Percentiles rank a stretch among this genome's conserved stretches.
These are phyloP conservation scores for Rhizopogon roseolus DNA, from an alignment of 768 basidiomycete species.

Conservation along the genomic window DNA sequence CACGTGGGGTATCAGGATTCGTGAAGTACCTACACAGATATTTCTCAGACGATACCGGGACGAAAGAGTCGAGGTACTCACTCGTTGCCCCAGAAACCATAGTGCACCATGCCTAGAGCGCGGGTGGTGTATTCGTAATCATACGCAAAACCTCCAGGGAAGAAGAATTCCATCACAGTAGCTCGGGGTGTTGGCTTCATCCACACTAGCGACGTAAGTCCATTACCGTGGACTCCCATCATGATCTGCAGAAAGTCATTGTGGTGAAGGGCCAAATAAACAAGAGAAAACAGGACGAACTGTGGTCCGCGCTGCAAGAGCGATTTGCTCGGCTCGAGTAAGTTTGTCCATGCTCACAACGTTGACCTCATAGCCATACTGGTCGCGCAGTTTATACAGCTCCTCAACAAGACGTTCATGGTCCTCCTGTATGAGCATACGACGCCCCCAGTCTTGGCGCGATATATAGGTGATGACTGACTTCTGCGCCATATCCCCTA, in stretches of 20 bases:
- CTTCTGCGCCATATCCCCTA: slow-evolving; percentile 36
- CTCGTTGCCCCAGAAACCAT: slow-evolving; percentile 79
- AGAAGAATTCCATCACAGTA: slow-evolving; percentile 93
- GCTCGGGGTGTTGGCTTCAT: slow-evolving; percentile 81
- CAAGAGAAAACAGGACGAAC: slow-evolving; percentile 37
- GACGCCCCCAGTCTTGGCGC: slow-evolving; percentile 81
- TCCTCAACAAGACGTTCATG: slow-evolving; percentile 78
- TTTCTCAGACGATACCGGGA: neutral
- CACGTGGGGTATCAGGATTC: slow-evolving; percentile 61
- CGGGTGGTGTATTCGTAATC: slow-evolving; percentile 82
- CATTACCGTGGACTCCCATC: slow-evolving; percentile 95
- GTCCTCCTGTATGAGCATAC: slow-evolving; percentile 72
- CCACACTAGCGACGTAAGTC: slow-evolving; percentile 84
- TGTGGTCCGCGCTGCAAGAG: slow-evolving; percentile 79
- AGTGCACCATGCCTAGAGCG: slow-evolving; percentile 81
- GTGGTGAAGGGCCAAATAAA: neutral
- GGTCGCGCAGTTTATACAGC: slow-evolving; percentile 61
- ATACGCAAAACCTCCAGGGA: slow-evolving; percentile 75
- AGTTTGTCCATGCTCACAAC: slow-evolving; percentile 83
- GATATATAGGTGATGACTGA: slow-evolving; percentile 93
- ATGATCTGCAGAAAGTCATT: slow-evolving; percentile 59
- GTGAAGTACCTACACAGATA: slow-evolving; percentile 56
- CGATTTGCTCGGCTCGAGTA: slow-evolving; percentile 73
- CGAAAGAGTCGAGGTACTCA: slow-evolving; percentile 25
- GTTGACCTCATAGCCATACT: slow-evolving; percentile 83